phyloP scores from a whole-genome alignment of 345 rosid genomes.

The Populus deltoides region DNA sequence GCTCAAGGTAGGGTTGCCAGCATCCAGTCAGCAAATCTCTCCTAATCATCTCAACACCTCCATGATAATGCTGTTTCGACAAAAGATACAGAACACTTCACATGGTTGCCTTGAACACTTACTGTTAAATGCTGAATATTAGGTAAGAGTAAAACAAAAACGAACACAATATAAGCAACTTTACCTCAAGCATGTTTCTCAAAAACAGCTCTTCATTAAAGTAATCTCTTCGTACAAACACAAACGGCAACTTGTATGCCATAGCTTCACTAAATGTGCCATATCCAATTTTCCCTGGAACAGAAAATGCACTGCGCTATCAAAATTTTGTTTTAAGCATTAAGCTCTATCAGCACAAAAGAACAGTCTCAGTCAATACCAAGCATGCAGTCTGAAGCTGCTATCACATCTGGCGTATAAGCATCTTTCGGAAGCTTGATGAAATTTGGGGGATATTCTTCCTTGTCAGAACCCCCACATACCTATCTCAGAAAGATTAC shows the following conservation, averaged over 20 bases:
- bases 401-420: slow-evolving; percentile 96
- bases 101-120: no score
- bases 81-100: no score
- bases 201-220: slow-evolving; percentile 96
- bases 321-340: slow-evolving; percentile 5
- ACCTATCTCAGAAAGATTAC: slow-evolving; percentile 50
- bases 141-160: neutral
- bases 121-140: neutral
- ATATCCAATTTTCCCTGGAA: slow-evolving; percentile 96
- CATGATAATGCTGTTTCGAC: slow-evolving; percentile 66
- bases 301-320: slow-evolving; percentile 9
- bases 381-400: slow-evolving; percentile 99
- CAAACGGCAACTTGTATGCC: slow-evolving; percentile 88
- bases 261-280: slow-evolving; percentile 97
- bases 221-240: slow-evolving; percentile 97
- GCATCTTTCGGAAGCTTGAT: slow-evolving; percentile 87
- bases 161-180: neutral
- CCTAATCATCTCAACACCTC: slow-evolving; percentile 99
- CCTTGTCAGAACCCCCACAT: slow-evolving; percentile 88
- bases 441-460: slow-evolving; percentile 85
- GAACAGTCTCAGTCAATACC: slow-evolving; percentile 50
- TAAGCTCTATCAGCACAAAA: slow-evolving; percentile 15
- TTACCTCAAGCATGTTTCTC: slow-evolving; percentile 97
- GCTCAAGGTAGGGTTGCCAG: slow-evolving; percentile 98
- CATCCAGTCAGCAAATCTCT: slow-evolving; percentile 91